Evolutionary conservation across 306 rosid genomes (phyloP), one percentile per base, ranked within the genome.

Genomic region (Luffa aegyptiaca): DNA sequence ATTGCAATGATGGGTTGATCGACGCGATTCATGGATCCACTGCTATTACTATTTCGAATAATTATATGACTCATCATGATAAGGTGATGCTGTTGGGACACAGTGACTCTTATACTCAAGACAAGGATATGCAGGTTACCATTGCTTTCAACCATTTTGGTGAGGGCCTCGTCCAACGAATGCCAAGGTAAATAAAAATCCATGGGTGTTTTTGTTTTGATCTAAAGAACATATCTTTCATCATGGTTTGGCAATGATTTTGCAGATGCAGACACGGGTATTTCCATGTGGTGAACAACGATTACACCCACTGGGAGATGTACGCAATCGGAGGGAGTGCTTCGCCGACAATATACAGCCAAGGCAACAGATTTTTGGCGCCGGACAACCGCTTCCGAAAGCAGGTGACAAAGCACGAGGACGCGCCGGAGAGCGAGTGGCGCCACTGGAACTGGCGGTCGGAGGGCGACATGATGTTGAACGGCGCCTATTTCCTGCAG

Each of bases 221-320:
- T 10, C 31, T 26, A 7, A 26, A 62, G 33, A 31, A 1, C 10
- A 10, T 0, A 3, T 61, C 11, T 10, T 12, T 3, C 31, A 26
- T 26, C 31, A 33, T 20, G 17, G 13, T 20, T 20, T 56, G 61
- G 31, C 10, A 48, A 46, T 31, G 3, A 16, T 14, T 9, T 16
- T 82, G 80, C 88, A 93, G 98, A 87, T 92, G 98, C 80, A 87
- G 97, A 66, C 96, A 88, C 75, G 98, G 97, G 2, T 92, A 89
- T 70, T 91, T 92, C 63, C 97, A 93, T 63, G 98, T 93, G 85
- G 98, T 92, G 89, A 93, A 93, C 91, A 92, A 93, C 66, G 97
- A 93, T 83, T 92, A 92, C 72, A 93, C 98, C 0, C 97, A 93
- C 45, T 93, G 98, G 97, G 98, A 93, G 83, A 93, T 93, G 98